Conservation (phyloP, 768 basidiomycete genomes). For the Auricularia heimuer region DNA sequence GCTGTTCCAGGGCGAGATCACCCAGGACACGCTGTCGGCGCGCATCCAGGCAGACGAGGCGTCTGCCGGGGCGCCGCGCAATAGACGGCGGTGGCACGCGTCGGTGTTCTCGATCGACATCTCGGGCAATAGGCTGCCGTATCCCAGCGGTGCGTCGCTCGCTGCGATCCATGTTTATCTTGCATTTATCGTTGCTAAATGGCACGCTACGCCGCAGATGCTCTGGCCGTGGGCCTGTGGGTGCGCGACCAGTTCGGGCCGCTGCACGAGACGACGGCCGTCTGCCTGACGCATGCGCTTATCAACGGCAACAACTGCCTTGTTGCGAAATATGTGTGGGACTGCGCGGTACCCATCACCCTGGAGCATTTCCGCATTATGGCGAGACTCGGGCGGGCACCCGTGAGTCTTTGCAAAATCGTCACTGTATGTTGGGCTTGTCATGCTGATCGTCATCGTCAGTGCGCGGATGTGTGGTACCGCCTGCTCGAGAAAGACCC, state of each 20-base stretch:
- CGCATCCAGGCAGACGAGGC: slow-evolving; percentile 72
- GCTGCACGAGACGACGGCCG: slow-evolving; percentile 47
- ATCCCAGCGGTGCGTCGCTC: slow-evolving; percentile 43
- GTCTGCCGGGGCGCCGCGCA: slow-evolving; percentile 37
- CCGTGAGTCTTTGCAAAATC: slow-evolving; percentile 31
- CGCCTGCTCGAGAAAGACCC: slow-evolving; percentile 53
- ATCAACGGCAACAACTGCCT: slow-evolving; percentile 44
- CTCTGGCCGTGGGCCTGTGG: slow-evolving; percentile 50
- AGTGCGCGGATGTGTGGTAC: slow-evolving; percentile 33
- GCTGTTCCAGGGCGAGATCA: slow-evolving; percentile 46
- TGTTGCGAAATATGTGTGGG: neutral
- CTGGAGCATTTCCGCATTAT: slow-evolving; percentile 70
- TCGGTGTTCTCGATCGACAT: slow-evolving; percentile 24
- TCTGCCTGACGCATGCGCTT: slow-evolving; percentile 65
- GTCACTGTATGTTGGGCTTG: too few species aligned
- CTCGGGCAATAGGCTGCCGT: slow-evolving; percentile 41
- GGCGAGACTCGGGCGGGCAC: slow-evolving; percentile 51
- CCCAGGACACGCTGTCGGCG: slow-evolving; percentile 59
- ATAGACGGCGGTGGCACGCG: slow-evolving; percentile 45
- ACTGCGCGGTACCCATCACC: slow-evolving; percentile 49
- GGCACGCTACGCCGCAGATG: slow-evolving; percentile 31
- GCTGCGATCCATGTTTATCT: neutral
- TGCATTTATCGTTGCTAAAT: neutral
- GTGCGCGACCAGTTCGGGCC: slow-evolving; percentile 46
- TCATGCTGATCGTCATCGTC: neutral